Conservation (phyloP, 768 basidiomycete genomes). For the Rhizopogon rudus region DNA sequence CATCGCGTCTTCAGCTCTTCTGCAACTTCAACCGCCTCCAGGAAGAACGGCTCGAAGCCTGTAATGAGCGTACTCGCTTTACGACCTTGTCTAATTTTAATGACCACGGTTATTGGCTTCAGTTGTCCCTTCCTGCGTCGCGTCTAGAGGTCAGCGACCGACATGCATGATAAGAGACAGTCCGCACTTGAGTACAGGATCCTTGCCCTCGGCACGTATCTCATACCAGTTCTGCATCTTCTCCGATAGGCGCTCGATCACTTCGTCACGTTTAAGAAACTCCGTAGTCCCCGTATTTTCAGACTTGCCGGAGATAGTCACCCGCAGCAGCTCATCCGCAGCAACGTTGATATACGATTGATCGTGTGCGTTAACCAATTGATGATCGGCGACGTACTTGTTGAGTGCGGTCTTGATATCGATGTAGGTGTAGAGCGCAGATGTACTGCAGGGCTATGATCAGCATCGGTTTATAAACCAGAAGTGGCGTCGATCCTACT, state of each 20-base stretch:
- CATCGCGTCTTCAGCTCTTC: constrained; percentile 75
- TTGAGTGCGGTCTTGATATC: constrained; percentile 58
- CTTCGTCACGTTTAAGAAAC: constrained; percentile 65
- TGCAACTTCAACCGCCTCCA: constrained; percentile 67
- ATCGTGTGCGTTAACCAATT: constrained; percentile 61
- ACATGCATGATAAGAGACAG: neutral
- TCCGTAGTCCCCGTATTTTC: constrained; percentile 30
- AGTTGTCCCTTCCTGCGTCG: constrained; percentile 66
- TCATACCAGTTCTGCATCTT: constrained; percentile 81
- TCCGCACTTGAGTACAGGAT: constrained; percentile 55
- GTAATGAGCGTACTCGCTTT: constrained; percentile 74
- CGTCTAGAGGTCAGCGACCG: neutral
- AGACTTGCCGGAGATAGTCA: constrained; percentile 32
- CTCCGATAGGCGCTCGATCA: constrained; percentile 45
- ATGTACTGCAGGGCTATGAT: constrained; percentile 33
- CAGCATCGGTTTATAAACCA: constrained; percentile 6
- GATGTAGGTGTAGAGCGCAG: constrained; percentile 45
- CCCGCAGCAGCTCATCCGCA: constrained; percentile 37
- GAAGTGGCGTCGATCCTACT: constrained; percentile 35
- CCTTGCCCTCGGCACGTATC: constrained; percentile 48
- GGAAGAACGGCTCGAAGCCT: constrained; percentile 73
- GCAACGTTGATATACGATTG: constrained; percentile 65
- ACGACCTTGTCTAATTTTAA: constrained; percentile 73
- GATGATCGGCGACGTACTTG: constrained; percentile 54
- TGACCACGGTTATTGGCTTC: constrained; percentile 61